These are phyloP conservation scores for Sporothrix mexicana DNA, from an alignment of 2,329 filamentous ascomycete genomes.

Conservation along the genomic window DNA sequence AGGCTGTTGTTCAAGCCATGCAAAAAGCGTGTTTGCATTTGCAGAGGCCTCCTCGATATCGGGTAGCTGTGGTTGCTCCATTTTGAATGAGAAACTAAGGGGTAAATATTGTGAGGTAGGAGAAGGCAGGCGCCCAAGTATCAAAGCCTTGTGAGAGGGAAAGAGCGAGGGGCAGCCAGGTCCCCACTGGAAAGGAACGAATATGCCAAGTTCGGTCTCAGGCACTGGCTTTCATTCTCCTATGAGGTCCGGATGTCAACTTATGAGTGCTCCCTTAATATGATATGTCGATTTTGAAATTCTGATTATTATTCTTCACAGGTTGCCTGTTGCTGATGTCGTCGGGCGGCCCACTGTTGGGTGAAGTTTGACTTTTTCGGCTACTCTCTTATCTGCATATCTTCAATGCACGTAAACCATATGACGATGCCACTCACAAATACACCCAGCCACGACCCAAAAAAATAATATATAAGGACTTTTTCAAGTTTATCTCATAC, in stretches of 20 bases:
- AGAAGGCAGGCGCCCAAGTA: neutral
- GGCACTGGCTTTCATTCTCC: neutral
- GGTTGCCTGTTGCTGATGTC: neutral
- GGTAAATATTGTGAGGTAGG: neutral
- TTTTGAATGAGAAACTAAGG: constrained; percentile 10
- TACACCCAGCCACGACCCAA: too few species aligned
- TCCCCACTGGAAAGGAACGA: neutral
- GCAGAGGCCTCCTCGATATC: constrained; percentile 38
- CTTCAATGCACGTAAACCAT: constrained; percentile 23
- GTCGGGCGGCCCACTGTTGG: neutral
- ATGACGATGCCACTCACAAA: neutral
- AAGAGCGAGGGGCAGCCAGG: constrained; percentile 15
- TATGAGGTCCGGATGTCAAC: neutral
- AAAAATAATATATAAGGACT: too few species aligned
- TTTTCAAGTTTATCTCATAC: neutral
- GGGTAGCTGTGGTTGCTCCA: constrained; percentile 35
- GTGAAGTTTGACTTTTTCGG: constrained; percentile 32
- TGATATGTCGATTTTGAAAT: too few species aligned
- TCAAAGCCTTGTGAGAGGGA: constrained; percentile 20
- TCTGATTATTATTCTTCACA: neutral
- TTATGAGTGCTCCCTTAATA: neutral
- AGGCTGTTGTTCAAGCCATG: constrained; percentile 40
- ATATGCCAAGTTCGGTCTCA: neutral
- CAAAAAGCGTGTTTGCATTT: constrained; percentile 41
- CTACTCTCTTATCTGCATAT: constrained; percentile 9